Conservation (phyloP, 2,329 filamentous ascomycete genomes). For the Nothomitra cinnamomea region DNA sequence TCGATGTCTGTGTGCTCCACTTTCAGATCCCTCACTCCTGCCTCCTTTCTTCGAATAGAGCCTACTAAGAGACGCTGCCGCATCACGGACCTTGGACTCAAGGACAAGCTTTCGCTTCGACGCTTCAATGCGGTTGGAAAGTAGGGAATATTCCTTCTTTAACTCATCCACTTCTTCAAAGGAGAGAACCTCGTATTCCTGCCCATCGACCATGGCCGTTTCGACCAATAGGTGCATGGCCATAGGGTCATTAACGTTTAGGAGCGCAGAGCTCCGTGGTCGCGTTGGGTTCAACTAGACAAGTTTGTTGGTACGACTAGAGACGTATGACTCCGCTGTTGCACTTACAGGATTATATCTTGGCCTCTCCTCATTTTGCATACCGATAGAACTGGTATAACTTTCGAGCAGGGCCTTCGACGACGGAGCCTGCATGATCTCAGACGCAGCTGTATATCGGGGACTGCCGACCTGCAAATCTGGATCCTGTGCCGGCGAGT, state of each 20-base stretch:
- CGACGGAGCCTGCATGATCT: not conserved
- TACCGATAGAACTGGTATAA: not conserved
- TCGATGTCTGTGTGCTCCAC: constrained; percentile 34
- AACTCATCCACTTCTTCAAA: constrained; percentile 82
- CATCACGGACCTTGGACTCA: constrained; percentile 88
- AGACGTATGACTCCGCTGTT: not conserved
- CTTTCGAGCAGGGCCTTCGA: constrained; percentile 2
- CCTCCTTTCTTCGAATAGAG: constrained; percentile 53
- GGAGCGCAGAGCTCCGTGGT: constrained; percentile 3
- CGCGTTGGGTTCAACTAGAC: constrained; percentile 2
- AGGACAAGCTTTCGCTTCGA: constrained; percentile 69
- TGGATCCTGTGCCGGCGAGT: not conserved
- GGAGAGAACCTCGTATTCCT: constrained; percentile 66
- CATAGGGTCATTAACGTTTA: constrained; percentile 36
- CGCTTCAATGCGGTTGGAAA: constrained; percentile 64
- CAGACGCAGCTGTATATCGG: not conserved
- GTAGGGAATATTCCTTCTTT: constrained; percentile 66
- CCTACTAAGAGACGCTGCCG: constrained; percentile 69
- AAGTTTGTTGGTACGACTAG: not conserved
- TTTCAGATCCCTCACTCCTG: constrained; percentile 26
- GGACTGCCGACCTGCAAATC: not conserved
- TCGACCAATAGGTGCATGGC: constrained; percentile 86
- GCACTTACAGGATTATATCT: constrained; percentile 3
- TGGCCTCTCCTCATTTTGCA: constrained; percentile 2
- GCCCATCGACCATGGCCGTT: constrained; percentile 80